Conservation (phyloP, 2,329 filamentous ascomycete species). For the Onygenales sp. region DNA sequence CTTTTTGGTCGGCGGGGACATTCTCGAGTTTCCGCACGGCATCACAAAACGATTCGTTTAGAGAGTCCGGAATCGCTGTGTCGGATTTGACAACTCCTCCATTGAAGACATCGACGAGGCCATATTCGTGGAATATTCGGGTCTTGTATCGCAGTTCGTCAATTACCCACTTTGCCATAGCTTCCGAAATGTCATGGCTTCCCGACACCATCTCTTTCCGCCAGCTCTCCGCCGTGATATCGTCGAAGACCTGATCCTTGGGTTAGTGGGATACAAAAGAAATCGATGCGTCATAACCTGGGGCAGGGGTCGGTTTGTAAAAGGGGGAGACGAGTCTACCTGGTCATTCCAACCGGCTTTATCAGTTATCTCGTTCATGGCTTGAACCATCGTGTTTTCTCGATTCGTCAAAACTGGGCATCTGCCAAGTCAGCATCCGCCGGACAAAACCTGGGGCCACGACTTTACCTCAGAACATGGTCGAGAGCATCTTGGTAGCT, state of each 20-base stretch:
- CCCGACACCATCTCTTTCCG: conserved; percentile 11
- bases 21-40: conserved; percentile 42
- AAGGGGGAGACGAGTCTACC: conserved; percentile 8
- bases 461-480: background rate
- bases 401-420: conserved; percentile 9
- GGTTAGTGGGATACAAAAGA: background rate
- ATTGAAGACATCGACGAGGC: conserved; percentile 36
- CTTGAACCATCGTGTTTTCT: conserved; percentile 23
- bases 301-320: background rate
- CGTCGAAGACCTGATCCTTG: conserved; percentile 15
- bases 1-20: conserved; percentile 41
- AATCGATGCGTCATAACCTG: background rate
- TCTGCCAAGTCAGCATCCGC: background rate
- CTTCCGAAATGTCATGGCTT: conserved; percentile 13
- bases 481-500: background rate
- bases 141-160: conserved; percentile 41
- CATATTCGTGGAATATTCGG: conserved; percentile 24
- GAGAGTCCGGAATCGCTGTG: conserved; percentile 24
- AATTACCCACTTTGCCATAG: conserved; percentile 25
- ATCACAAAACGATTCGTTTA: conserved; percentile 32
- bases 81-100: conserved; percentile 43
- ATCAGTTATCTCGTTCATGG: conserved; percentile 27
- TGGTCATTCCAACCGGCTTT: conserved; percentile 26
- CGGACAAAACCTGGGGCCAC: background rate
- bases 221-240: conserved; percentile 19